These are phyloP conservation scores for Fraxinus ornus DNA, from an alignment of 305 asterid species.

Conservation along the genomic window DNA sequence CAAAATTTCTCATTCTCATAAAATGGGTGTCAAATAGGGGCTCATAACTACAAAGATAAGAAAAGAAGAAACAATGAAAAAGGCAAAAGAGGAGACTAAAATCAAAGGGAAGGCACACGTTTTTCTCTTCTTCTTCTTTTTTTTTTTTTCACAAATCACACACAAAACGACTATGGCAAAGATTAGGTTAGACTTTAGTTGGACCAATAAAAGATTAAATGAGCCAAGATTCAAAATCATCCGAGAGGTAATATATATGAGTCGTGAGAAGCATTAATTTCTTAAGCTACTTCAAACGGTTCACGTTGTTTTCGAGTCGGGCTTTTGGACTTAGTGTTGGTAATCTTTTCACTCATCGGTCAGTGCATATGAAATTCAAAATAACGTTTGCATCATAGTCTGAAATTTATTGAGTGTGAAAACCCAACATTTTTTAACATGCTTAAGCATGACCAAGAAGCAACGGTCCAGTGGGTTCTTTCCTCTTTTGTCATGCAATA, in stretches of 20 bases:
- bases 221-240: too few relatives aligned
- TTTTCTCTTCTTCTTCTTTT: too few relatives aligned
- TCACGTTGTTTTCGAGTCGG: background rate
- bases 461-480: constrained; percentile 19
- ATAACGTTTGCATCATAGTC: too few relatives aligned
- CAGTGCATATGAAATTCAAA: background rate
- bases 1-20: too few relatives aligned
- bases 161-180: background rate
- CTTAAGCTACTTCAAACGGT: background rate
- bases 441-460: constrained; percentile 18
- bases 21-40: too few relatives aligned
- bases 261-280: background rate
- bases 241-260: too few relatives aligned
- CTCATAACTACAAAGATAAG: too few relatives aligned
- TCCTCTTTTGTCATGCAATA: constrained; percentile 23
- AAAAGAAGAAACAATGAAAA: too few relatives aligned
- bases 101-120: too few relatives aligned
- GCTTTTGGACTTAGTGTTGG: background rate
- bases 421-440: background rate
- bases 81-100: too few relatives aligned
- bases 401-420: background rate
- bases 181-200: too few relatives aligned
- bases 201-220: too few relatives aligned
- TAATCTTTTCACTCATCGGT: background rate
- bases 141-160: background rate